Base-by-base conservation (phyloP, 139 green algal genomes). In the Closterium sp. region DNA sequence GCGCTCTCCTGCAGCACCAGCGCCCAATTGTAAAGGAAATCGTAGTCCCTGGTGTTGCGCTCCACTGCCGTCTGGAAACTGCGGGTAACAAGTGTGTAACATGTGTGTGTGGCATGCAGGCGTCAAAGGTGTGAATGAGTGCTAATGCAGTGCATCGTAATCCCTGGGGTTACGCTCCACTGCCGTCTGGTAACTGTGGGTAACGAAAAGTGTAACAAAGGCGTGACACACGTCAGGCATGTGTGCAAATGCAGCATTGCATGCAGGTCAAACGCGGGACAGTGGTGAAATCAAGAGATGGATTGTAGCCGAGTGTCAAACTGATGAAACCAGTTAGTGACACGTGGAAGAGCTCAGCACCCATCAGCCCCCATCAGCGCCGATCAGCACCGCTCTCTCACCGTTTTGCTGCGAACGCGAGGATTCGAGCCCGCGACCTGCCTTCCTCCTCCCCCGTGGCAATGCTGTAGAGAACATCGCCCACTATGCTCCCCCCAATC, bases 21-120 rank as follows among this genome's bases (percentile, higher is more conserved):
- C 28, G 89, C 91, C 91, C 91, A 94, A 88, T 94, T 94, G 84
- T 94, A 94, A n/a, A 93, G 88, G 81, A 88, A 88, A 34, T 94
- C 91, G 38, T 94, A 94, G 35, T 94, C 91, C 12, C 88, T 32
- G 23, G 87, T 88, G 38, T 94, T 94, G 6, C 38, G 31, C 83
- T 92, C 69, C 84, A 94, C 87, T 21, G 91, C 91, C 30, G 84
- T 86, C 83, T 94, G 69, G 36, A 90, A 94, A 33, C 90, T 93
- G 90, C 90, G n/a, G n/a, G n/a, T n/a, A n/a, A n/a, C n/a, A 86
- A 23, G 28, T 12, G n/a, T 19, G 66, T 84, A 84, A 19, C n/a
- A n/a, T n/a, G n/a, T n/a, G n/a, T n/a, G n/a, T n/a, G n/a, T n/a
- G n/a, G n/a, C n/a, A n/a, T n/a, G n/a, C n/a, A n/a, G n/a, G n/a